These are phyloP conservation scores for Stephanodiscus minutulus DNA, from an alignment of 108 stramenopile genomes.

Conservation along the genomic window DNA sequence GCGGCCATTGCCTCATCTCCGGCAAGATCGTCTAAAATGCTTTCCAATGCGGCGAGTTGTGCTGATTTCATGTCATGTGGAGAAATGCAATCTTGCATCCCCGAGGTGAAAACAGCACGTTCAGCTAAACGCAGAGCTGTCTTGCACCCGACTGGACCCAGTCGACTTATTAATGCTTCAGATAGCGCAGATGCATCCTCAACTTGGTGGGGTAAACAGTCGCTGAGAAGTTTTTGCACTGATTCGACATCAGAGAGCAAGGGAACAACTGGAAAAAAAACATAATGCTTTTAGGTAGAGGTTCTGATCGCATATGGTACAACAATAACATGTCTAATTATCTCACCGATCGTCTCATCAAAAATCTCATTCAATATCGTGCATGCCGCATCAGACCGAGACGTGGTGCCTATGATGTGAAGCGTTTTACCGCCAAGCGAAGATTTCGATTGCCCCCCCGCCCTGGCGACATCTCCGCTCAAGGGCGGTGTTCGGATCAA, in stretches of 20 bases:
- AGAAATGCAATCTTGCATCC: slow-evolving; percentile 1
- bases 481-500: slow-evolving; percentile 68
- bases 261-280: slow-evolving; percentile 52
- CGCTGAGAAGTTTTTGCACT: slow-evolving; percentile 54
- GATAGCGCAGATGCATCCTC: slow-evolving; percentile 53
- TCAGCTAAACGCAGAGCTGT: slow-evolving; percentile 67
- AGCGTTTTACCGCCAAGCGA: slow-evolving; percentile 49
- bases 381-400: slow-evolving; percentile 72
- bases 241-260: slow-evolving; percentile 48
- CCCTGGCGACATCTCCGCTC: slow-evolving; percentile 44
- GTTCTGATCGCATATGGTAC: background rate
- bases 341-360: slow-evolving; percentile 66
- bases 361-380: slow-evolving; percentile 63
- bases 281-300: background rate
- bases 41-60: slow-evolving; percentile 48
- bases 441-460: slow-evolving; percentile 56
- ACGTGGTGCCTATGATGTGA: slow-evolving; percentile 67
- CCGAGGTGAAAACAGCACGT: slow-evolving; percentile 57
- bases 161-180: slow-evolving; percentile 40
- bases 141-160: slow-evolving; percentile 69
- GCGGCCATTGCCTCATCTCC: slow-evolving; percentile 55
- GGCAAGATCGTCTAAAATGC: slow-evolving; percentile 60
- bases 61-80: slow-evolving; percentile 11
- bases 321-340: background rate
- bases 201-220: slow-evolving; percentile 38